Conservation (phyloP, 495 filamentous ascomycete genomes). For the Penicillium atrosanguineum region DNA sequence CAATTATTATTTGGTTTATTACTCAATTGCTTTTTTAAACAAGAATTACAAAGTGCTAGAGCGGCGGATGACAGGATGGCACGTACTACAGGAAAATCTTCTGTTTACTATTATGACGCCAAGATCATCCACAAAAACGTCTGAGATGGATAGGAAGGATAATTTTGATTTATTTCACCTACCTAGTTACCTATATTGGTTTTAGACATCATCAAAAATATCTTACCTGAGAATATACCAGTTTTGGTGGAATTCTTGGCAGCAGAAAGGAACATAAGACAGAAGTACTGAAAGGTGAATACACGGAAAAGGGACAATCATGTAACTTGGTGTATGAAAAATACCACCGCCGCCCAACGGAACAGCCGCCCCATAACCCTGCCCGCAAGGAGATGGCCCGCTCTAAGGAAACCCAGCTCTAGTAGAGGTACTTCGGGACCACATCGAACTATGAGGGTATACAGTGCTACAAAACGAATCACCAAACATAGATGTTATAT, state of each 20-base stretch:
- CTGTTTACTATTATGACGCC: too few species aligned
- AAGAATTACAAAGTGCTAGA: conserved; percentile 11
- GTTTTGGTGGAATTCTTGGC: neutral
- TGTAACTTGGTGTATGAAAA: conserved; percentile 1
- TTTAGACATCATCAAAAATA: too few species aligned
- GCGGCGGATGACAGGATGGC: conserved; percentile 9
- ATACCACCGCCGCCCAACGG: neutral
- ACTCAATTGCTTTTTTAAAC: conserved; percentile 6
- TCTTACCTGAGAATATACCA: too few species aligned
- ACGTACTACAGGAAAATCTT: neutral
- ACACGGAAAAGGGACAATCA: neutral
- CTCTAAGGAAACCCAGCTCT: neutral
- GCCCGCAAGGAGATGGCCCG: neutral
- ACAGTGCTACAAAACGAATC: neutral
- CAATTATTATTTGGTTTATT: conserved; percentile 7
- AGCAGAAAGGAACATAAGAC: conserved; percentile 7
- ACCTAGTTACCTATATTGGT: too few species aligned
- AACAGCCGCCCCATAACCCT: conserved; percentile 1
- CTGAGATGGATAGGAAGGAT: too few species aligned
- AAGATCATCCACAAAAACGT: too few species aligned
- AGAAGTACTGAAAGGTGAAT: conserved; percentile 1
- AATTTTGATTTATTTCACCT: too few species aligned
- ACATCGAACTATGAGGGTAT: conserved; percentile 1
- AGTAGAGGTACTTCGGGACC: neutral
- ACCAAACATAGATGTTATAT: conserved; percentile 1